Percentiles rank a stretch among this genome's conserved stretches.
phyloP scores from a whole-genome alignment of 371 early-diverging fungal species.

The Mycotypha africana region DNA sequence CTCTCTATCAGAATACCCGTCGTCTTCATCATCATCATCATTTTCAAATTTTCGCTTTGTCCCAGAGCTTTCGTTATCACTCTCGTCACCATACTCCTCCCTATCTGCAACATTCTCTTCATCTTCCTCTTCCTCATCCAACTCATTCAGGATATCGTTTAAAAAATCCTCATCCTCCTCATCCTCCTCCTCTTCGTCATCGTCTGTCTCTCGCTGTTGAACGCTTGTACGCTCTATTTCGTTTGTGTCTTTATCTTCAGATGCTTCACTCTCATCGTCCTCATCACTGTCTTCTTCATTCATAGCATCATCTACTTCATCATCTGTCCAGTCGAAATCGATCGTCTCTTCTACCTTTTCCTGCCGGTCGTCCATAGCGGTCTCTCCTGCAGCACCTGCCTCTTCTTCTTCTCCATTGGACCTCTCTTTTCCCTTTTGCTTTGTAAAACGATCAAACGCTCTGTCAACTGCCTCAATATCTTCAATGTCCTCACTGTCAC shows the following conservation, averaged over 20 bases:
- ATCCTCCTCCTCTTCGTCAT: constrained; percentile 13
- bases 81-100: not conserved
- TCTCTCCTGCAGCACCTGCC: too few relatives aligned
- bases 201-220: too few relatives aligned
- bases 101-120: not conserved
- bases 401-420: too few relatives aligned
- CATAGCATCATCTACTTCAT: constrained; percentile 48
- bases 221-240: too few relatives aligned
- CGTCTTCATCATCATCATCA: not conserved
- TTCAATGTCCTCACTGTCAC: too few relatives aligned
- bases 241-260: constrained; percentile 20
- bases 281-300: constrained; percentile 29
- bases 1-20: not conserved
- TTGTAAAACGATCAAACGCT: too few relatives aligned
- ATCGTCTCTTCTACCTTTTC: constrained; percentile 33
- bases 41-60: not conserved
- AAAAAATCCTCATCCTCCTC: not conserved
- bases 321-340: constrained; percentile 50
- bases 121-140: constrained; percentile 7
- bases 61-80: not conserved
- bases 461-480: too few relatives aligned
- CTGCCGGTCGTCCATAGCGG: too few relatives aligned
- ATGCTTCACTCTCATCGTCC: constrained; percentile 20
- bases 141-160: constrained; percentile 3
- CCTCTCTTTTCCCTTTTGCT: too few relatives aligned